A percentile compares a stretch with the other conserved stretches of the same genome.
Evolutionary conservation across 73 alveolate genomes (phyloP).

Genomic region (Tetrahymena borealis): DNA sequence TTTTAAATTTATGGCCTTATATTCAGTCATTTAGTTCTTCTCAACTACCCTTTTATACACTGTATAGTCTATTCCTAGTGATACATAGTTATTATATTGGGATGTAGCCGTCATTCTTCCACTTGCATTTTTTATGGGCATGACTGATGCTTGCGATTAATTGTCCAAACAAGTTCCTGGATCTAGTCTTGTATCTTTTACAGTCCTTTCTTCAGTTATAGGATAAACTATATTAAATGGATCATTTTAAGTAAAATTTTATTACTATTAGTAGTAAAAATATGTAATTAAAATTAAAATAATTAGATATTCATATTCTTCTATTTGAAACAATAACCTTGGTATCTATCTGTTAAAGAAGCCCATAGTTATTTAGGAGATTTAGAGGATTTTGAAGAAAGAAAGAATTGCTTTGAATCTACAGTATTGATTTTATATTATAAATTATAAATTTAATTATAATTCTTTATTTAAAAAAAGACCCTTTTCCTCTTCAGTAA

Average conservation of each 20-base stretch:
- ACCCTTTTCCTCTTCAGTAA: conserved; percentile 54
- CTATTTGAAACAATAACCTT: not conserved
- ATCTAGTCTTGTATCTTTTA: not conserved
- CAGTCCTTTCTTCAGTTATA: not conserved
- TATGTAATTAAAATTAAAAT: not conserved
- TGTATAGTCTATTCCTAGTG: conserved; percentile 35
- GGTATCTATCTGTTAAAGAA: not conserved
- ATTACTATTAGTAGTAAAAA: not conserved
- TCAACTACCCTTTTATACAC: conserved; percentile 39
- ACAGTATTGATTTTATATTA: not conserved
- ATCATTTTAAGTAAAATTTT: not conserved
- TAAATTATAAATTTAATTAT: not conserved
- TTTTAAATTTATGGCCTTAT: conserved; percentile 55
- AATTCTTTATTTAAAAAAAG: conserved; percentile 42
- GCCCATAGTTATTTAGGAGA: not conserved
- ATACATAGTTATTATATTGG: conserved; percentile 17
- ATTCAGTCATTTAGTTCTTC: conserved; percentile 53
- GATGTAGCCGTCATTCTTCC: conserved; percentile 41
- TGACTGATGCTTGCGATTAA: not conserved
- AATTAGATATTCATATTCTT: not conserved
- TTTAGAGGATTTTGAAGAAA: not conserved
- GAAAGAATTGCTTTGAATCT: not conserved
- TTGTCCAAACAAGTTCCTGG: not conserved
- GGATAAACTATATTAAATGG: conserved; percentile 1
- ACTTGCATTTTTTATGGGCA: conserved; percentile 7